Conservation (phyloP, 2,329 filamentous ascomycete genomes). For the Xylaria digitata region DNA sequence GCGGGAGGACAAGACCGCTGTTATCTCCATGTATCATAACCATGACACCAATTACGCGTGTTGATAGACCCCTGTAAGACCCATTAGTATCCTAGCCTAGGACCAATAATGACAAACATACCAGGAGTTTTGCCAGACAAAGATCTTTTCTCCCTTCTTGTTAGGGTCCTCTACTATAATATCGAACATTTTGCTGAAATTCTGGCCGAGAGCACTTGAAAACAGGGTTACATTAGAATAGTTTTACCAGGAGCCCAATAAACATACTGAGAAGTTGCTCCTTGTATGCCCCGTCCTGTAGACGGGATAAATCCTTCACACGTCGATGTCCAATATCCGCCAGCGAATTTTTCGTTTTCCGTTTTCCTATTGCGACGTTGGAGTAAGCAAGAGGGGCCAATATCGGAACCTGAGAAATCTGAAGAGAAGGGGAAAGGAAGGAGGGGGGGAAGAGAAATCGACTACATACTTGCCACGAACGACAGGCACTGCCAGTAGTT, state of each 20-base stretch:
- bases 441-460: background rate
- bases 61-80: constrained; percentile 80
- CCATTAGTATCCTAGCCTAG: constrained; percentile 8
- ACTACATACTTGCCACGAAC: constrained; percentile 74
- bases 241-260: background rate
- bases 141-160: constrained; percentile 80
- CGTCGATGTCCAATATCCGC: constrained; percentile 95
- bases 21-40: constrained; percentile 98
- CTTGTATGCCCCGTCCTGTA: constrained; percentile 96
- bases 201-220: constrained; percentile 77
- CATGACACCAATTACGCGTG: constrained; percentile 97
- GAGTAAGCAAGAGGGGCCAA: background rate
- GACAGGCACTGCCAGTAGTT: constrained; percentile 93
- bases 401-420: background rate
- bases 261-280: constrained; percentile 86
- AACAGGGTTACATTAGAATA: constrained; percentile 5
- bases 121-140: constrained; percentile 99
- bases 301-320: constrained; percentile 92
- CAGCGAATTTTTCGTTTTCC: constrained; percentile 97
- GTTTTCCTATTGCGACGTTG: constrained; percentile 71
- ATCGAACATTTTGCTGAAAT: constrained; percentile 99
- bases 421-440: no score
- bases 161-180: constrained; percentile 95
- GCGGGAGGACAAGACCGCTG: constrained; percentile 92
- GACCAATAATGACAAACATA: constrained; percentile 15